phyloP scores from a whole-genome alignment of 371 early-diverging fungal genomes.

The Mucor plumbeus region DNA sequence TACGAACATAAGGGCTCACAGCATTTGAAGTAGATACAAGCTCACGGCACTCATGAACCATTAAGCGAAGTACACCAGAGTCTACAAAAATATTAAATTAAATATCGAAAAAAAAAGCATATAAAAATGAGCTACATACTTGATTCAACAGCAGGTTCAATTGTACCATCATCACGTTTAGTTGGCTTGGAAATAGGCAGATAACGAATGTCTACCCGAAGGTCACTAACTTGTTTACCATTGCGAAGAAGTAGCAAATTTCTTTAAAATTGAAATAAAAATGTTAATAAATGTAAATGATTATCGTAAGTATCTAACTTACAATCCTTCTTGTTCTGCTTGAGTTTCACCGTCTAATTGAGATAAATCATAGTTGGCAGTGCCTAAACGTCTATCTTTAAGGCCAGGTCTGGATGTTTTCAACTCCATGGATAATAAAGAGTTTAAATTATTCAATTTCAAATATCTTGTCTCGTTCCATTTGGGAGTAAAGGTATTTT shows the following conservation, averaged over 20 bases:
- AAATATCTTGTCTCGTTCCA: conserved; percentile 68
- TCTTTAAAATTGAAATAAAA: too few relatives aligned
- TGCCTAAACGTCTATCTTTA: conserved; percentile 49
- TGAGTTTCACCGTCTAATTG: conserved; percentile 55
- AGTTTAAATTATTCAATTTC: conserved; percentile 61
- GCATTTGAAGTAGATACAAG: conserved; percentile 27
- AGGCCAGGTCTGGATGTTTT: conserved; percentile 34
- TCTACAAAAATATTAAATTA: conserved; percentile 28
- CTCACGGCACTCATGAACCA: conserved; percentile 55
- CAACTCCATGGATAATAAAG: conserved; percentile 53
- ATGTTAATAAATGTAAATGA: conserved; percentile 14
- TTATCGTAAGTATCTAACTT: conserved; percentile 1
- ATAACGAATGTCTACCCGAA: conserved; percentile 64
- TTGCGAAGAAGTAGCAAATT: conserved; percentile 47
- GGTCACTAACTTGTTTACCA: conserved; percentile 57
- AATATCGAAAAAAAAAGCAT: too few relatives aligned
- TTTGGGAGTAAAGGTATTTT: conserved; percentile 63
- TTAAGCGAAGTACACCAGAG: conserved; percentile 57
- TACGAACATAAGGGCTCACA: conserved; percentile 51
- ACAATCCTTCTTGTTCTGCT: conserved; percentile 46
- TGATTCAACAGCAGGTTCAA: conserved; percentile 61
- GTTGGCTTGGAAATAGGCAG: conserved; percentile 65
- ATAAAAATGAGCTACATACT: conserved; percentile 13
- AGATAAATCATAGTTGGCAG: conserved; percentile 59
- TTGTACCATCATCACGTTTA: conserved; percentile 45